These are phyloP conservation scores for Kwoniella pini DNA, from an alignment of 768 basidiomycete genomes.

Conservation along the genomic window DNA sequence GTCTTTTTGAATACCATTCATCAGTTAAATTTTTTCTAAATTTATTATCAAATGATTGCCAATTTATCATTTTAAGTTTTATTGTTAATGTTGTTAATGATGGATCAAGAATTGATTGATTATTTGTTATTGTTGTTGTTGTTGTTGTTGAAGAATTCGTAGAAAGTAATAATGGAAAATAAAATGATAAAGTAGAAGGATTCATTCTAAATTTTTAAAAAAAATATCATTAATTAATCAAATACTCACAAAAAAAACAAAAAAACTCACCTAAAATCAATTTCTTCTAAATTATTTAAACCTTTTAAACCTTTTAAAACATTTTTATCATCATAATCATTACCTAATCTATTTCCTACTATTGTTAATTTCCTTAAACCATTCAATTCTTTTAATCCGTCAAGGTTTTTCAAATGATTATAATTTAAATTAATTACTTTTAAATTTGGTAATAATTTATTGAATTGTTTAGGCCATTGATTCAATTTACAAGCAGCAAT, in stretches of 20 bases:
- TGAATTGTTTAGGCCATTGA: constrained; percentile 68
- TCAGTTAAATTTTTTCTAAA: constrained; percentile 91
- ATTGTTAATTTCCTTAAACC: constrained; percentile 80
- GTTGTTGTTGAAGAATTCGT: constrained; percentile 50
- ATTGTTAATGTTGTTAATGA: constrained; percentile 9
- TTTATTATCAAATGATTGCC: constrained; percentile 68
- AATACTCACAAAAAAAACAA: neutral
- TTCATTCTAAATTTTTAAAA: constrained; percentile 68
- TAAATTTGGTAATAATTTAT: constrained; percentile 71
- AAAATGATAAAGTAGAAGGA: constrained; percentile 93
- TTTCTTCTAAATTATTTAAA: constrained; percentile 78
- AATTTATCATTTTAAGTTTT: constrained; percentile 54
- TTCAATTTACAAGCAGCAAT: constrained; percentile 81
- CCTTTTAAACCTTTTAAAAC: constrained; percentile 71
- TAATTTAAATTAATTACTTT: constrained; percentile 93
- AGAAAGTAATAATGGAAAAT: constrained; percentile 78
- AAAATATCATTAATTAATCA: neutral
- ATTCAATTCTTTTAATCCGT: constrained; percentile 70
- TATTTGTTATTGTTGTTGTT: neutral
- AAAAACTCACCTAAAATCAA: constrained; percentile 77
- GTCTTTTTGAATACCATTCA: constrained; percentile 77
- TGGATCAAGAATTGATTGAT: constrained; percentile 2
- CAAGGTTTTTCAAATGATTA: constrained; percentile 76
- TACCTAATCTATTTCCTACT: constrained; percentile 70
- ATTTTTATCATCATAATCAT: constrained; percentile 63